Evolutionary conservation across 805 yeast genomes (phyloP).

Genomic region (Pichia membranifaciens): DNA sequence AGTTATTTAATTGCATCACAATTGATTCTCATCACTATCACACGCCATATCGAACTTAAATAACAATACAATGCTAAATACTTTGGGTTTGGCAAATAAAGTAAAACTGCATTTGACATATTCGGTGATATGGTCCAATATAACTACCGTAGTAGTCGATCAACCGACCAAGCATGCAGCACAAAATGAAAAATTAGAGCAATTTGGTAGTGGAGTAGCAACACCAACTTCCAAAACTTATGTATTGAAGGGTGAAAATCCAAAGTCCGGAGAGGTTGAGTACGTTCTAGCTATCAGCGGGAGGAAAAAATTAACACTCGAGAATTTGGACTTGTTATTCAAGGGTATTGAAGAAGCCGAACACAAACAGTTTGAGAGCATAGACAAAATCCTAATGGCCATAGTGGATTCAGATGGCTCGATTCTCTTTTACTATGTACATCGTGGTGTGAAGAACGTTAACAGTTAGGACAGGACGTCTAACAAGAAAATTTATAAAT

Average conservation of each 20-base stretch:
- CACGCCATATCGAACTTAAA: too few relatives aligned
- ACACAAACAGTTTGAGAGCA: slow-evolving; percentile 22
- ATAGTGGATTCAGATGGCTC: slow-evolving; percentile 63
- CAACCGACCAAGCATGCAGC: not conserved
- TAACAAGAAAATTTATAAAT: not conserved
- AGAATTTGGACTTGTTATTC: slow-evolving; percentile 38
- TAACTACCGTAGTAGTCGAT: slow-evolving; percentile 4
- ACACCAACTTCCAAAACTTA: not conserved
- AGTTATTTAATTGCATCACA: too few relatives aligned
- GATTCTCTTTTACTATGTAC: slow-evolving; percentile 60
- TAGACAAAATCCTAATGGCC: slow-evolving; percentile 46
- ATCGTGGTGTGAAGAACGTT: slow-evolving; percentile 50
- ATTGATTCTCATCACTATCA: too few relatives aligned
- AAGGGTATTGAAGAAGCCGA: slow-evolving; percentile 16
- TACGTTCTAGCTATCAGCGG: slow-evolving; percentile 35
- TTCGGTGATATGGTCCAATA: slow-evolving; percentile 38
- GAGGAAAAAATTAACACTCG: slow-evolving; percentile 31
- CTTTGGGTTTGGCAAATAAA: slow-evolving; percentile 24
- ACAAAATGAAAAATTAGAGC: not conserved
- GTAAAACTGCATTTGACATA: slow-evolving; percentile 40
- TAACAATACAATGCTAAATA: slow-evolving; percentile 10
- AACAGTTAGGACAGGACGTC: not conserved
- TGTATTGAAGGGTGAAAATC: slow-evolving; percentile 11
- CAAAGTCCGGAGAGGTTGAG: slow-evolving; percentile 10
- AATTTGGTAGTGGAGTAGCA: not conserved